phyloP scores from a whole-genome alignment of 257 asterid species.

The Solanum etuberosum region DNA sequence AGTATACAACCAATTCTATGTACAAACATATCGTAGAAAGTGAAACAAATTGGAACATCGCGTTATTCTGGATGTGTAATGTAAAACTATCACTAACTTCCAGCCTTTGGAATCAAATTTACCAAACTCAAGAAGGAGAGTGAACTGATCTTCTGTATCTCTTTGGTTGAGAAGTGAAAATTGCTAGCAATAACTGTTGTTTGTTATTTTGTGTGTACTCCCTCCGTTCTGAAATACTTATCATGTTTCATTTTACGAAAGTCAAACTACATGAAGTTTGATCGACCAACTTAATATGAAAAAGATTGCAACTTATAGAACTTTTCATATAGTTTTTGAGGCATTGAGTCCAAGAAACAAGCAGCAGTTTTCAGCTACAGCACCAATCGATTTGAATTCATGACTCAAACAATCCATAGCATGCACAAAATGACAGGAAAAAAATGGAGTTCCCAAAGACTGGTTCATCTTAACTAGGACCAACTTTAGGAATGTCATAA shows the following conservation, averaged over 20 bases:
- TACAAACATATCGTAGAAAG: background rate
- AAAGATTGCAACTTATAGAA: background rate
- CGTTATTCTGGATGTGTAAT: background rate
- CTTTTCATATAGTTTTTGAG: background rate
- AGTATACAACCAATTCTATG: background rate
- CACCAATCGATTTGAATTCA: background rate
- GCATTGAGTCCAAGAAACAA: background rate
- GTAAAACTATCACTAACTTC: background rate
- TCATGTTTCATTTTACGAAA: too few relatives aligned
- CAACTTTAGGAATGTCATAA: slow-evolving; percentile 53
- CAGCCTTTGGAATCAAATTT: background rate
- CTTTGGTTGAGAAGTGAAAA: too few relatives aligned
- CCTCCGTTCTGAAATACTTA: too few relatives aligned
- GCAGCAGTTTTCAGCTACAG: background rate
- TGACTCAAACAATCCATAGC: background rate
- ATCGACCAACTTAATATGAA: too few relatives aligned
- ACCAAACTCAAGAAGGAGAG: background rate
- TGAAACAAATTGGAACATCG: background rate
- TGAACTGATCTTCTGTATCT: background rate
- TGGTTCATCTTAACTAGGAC: slow-evolving; percentile 32
- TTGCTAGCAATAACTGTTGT: too few relatives aligned
- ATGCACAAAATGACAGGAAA: background rate
- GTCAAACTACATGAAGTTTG: too few relatives aligned
- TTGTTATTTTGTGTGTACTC: too few relatives aligned
- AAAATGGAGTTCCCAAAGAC: background rate